Base-by-base conservation (phyloP, 169 alveolate genomes). In the Sarcocystis neurona region DNA sequence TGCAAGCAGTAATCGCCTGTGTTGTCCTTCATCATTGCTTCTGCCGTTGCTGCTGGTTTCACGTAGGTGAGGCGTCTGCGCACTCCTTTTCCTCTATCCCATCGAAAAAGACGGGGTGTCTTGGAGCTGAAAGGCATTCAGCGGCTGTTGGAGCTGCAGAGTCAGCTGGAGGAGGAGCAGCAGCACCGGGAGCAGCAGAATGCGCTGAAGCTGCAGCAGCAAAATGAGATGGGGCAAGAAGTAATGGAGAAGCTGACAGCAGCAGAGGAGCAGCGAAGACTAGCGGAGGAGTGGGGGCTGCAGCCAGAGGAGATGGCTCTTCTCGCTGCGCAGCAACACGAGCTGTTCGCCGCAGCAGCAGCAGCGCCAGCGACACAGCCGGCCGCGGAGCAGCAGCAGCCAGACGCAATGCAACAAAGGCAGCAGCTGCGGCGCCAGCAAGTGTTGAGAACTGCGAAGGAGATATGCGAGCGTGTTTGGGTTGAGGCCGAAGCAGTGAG, bases 241-340 rank as follows among this genome's bases (percentile, higher is more conserved):
- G 82, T 39, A 10, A 30, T 23, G 41, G 56, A 6, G 10, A 56
- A 72, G 32, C 58, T 39, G 56, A n/a, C n/a, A n/a, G 82, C 34
- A 10, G 47, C 50, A 72, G 56, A 6, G 10, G 82, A 72, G 32
- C 58, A 72, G 56, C 2, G 6, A 43, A 6, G 58, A 39, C 82
- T 72, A 20, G 82, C 82, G 4, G 82, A 6, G n/a, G 82, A 72
- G 82, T 72, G 82, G 82, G 82, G 82, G 3, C 27, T 72, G 39
- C 58, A 72, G 1, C 82, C 82, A 6, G 34, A 27, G 34, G 82
- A 72, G 30, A 12, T 72, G 39, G 37, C 1, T 34, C 3, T 0
- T 2, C 82, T 72, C 18, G 82, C 56, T 43, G 58, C 15, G 47
- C 82, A 72, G 53, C 82, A 72, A 18, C 58, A 39, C 8, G 56